Conservation (phyloP, 2,329 filamentous ascomycete genomes). For the Penicillium sp. region DNA sequence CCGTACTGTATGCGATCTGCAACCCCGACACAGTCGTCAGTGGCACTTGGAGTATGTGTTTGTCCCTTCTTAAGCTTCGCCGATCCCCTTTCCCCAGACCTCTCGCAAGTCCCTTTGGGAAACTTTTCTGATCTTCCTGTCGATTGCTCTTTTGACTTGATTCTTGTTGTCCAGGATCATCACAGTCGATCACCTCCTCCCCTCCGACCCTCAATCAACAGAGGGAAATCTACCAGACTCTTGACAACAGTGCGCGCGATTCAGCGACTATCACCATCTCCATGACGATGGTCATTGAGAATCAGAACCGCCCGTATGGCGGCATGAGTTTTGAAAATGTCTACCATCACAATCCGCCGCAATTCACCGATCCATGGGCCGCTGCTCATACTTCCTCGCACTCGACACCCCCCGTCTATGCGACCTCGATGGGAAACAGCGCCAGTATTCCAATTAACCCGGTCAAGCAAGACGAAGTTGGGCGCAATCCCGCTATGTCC, state of each 20-base stretch:
- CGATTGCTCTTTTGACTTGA: constrained; percentile 12
- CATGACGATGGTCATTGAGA: constrained; percentile 96
- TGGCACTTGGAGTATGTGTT: constrained; percentile 32
- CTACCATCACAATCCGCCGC: constrained; percentile 57
- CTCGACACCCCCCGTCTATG: constrained; percentile 57
- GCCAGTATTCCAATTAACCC: constrained; percentile 53
- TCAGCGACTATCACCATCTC: constrained; percentile 32
- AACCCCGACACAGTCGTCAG: constrained; percentile 40
- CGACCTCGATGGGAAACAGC: constrained; percentile 57
- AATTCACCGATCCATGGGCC: constrained; percentile 88
- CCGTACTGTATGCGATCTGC: constrained; percentile 32
- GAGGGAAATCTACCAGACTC: no score
- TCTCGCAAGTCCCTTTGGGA: constrained; percentile 17
- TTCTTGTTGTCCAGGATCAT: constrained; percentile 14
- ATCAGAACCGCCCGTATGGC: constrained; percentile 74
- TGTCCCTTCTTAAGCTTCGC: constrained; percentile 42
- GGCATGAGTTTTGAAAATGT: constrained; percentile 75
- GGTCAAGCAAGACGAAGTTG: constrained; percentile 52
- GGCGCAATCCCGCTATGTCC: constrained; percentile 56
- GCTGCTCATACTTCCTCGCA: constrained; percentile 53
- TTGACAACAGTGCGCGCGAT: constrained; percentile 11
- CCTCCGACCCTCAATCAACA: no score
- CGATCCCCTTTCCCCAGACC: constrained; percentile 42
- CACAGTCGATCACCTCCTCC: constrained; percentile 12
- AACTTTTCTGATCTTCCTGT: constrained; percentile 16